Percentiles rank a stretch among this genome's conserved stretches.
phyloP scores from a whole-genome alignment of 495 filamentous ascomycete genomes.

The Trichoderma orchidacearum region DNA sequence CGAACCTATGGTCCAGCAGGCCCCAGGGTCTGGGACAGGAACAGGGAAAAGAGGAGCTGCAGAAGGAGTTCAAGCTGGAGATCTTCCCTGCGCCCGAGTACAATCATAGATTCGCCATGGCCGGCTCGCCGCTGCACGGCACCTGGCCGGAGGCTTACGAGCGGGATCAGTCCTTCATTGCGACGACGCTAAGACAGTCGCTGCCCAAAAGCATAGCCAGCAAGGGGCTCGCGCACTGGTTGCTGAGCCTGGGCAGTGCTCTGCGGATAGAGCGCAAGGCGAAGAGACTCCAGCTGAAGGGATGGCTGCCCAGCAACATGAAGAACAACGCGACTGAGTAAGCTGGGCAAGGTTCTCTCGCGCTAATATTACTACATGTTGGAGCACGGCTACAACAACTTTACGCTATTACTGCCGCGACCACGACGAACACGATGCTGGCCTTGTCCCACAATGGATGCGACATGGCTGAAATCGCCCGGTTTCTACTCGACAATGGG shows the following conservation, averaged over 20 bases:
- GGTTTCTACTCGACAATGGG: neutral
- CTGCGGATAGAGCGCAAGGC: neutral
- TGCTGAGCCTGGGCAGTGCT: slow-evolving; percentile 14
- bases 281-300: neutral
- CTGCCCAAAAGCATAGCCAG: slow-evolving; percentile 21
- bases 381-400: neutral
- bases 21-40: neutral
- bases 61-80: slow-evolving; percentile 20
- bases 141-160: slow-evolving; percentile 19
- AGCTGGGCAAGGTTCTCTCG: neutral
- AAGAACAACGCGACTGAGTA: neutral
- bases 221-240: slow-evolving; percentile 32
- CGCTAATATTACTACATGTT: neutral
- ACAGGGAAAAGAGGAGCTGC: neutral
- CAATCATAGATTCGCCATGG: slow-evolving; percentile 18
- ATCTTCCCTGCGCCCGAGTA: slow-evolving; percentile 20
- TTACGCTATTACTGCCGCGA: too few species aligned
- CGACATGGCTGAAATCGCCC: neutral
- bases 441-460: neutral
- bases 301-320: slow-evolving; percentile 1
- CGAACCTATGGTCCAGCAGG: neutral
- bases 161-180: slow-evolving; percentile 14
- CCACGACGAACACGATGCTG: neutral
- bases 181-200: slow-evolving; percentile 14
- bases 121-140: slow-evolving; percentile 24